Conservation (phyloP, 2,329 filamentous ascomycete genomes). For the Monilinia laxa region DNA sequence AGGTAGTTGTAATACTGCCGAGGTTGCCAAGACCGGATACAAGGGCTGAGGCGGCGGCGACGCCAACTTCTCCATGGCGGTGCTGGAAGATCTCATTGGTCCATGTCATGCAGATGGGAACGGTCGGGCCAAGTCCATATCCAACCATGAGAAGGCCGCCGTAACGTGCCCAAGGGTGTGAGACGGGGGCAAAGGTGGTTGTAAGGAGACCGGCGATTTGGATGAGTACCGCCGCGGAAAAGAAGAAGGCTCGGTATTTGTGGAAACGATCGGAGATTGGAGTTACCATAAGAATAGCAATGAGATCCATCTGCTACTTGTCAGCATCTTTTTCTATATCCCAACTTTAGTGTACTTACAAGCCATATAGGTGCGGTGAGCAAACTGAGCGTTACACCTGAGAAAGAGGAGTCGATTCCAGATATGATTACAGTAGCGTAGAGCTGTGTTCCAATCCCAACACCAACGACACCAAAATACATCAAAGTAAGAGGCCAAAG, state of each 20-base stretch:
- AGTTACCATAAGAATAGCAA: slow-evolving; percentile 81
- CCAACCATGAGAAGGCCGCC: slow-evolving; percentile 86
- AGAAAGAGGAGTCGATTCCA: slow-evolving; percentile 71
- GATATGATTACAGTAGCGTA: slow-evolving; percentile 87
- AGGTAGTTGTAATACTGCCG: slow-evolving; percentile 83
- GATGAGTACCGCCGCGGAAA: slow-evolving; percentile 70
- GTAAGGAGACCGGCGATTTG: slow-evolving; percentile 81
- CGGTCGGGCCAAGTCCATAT: slow-evolving; percentile 85
- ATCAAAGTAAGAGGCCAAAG: slow-evolving; percentile 83
- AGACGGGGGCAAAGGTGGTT: slow-evolving; percentile 68
- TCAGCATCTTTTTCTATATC: slow-evolving; percentile 1
- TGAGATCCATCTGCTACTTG: slow-evolving; percentile 69
- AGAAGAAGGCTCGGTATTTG: slow-evolving; percentile 74
- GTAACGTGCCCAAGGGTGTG: slow-evolving; percentile 78
- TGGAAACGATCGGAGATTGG: slow-evolving; percentile 88
- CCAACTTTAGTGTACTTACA: slow-evolving; percentile 49
- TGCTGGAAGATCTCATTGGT: slow-evolving; percentile 86
- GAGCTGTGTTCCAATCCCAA: slow-evolving; percentile 85
- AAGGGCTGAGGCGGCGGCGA: slow-evolving; percentile 80
- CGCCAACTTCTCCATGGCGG: slow-evolving; percentile 85
- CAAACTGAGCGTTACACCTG: slow-evolving; percentile 72
- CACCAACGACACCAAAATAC: slow-evolving; percentile 94
- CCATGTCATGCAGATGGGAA: slow-evolving; percentile 94
- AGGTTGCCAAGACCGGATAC: slow-evolving; percentile 86
- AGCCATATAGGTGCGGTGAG: slow-evolving; percentile 93